Base-by-base conservation (phyloP, 768 basidiomycete species). In the Boletellus sp. region DNA sequence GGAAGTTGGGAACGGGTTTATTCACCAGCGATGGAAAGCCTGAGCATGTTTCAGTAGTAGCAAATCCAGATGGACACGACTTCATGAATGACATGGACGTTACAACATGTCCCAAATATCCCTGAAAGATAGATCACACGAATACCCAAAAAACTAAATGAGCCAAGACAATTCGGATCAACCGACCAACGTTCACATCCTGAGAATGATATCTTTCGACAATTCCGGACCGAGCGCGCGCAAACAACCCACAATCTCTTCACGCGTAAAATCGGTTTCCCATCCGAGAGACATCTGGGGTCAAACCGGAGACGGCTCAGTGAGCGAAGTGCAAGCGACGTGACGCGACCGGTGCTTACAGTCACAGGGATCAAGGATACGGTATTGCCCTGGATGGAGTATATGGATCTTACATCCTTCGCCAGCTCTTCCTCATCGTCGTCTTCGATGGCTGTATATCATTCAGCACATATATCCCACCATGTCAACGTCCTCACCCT, bases 181-280 rank as follows among this genome's bases (percentile, higher is more conserved):
- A 28, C 3, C 28, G 28, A 28, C 28, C 28, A 10, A 10, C 11
- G 9, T 34, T 46, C 54, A 69, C 51, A 63, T 45, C 35, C 48
- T 55, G 50, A 79, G 75, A 33, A 72, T 57, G 12, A 80, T 60
- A 32, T 73, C 68, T 56, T 58, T 67, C 6, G 77, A 66, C 23
- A 80, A 39, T 32, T 73, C 70, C n/a, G 50, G 33, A 6, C 80
- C 78, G 28, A 82, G 58, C 3, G 70, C 76, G 33, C 60, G 64
- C 20, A 79, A 64, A 51, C 78, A 81, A n/a, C 60, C 57, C 12
- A 71, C 56, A 22, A 78, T 64, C 26, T 70, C 72, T 12, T 58
- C 43, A 16, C 71, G 69, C 16, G 65, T 52, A 41, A 69, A 51
- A 15, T 61, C 48, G 15, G 58, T 55, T 5, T 61, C 53, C 67